Evolutionary conservation across 768 basidiomycete genomes (phyloP).

Genomic region (Fomitopsis serialis): DNA sequence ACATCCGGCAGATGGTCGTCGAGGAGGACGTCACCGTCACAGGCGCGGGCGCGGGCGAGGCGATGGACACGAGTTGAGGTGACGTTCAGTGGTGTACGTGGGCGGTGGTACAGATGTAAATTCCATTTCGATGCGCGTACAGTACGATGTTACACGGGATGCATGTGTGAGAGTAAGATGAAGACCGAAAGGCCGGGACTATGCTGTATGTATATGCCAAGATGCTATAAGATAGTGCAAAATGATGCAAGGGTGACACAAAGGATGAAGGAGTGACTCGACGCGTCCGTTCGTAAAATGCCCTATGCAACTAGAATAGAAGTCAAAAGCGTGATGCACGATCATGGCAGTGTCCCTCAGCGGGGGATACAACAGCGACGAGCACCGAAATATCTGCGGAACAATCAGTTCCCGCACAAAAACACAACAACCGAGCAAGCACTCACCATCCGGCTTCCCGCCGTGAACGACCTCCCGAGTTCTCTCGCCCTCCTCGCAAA

Average conservation of each 20-base stretch:
- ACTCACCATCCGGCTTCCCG: constrained; percentile 81
- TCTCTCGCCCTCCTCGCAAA: constrained; percentile 79
- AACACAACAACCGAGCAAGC: background rate
- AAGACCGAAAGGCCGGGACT: too few species aligned
- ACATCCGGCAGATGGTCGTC: constrained; percentile 64
- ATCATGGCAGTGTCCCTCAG: constrained; percentile 8
- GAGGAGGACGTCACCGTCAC: constrained; percentile 50
- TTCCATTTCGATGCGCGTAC: too few species aligned
- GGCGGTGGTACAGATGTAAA: background rate
- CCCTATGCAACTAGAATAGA: background rate
- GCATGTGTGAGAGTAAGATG: too few species aligned
- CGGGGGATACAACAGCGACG: constrained; percentile 58
- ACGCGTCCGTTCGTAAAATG: background rate
- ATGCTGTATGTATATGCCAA: too few species aligned
- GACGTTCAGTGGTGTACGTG: too few species aligned
- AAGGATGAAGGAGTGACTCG: background rate
- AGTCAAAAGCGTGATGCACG: background rate
- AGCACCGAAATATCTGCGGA: constrained; percentile 59
- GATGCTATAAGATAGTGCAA: background rate
- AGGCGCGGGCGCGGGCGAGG: constrained; percentile 41
- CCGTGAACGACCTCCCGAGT: constrained; percentile 68
- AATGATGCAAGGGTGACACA: background rate
- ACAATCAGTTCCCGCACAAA: background rate
- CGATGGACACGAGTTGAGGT: constrained; percentile 79
- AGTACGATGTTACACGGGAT: too few species aligned